Evolutionary conservation across 306 rosid genomes (phyloP).

Genomic region (Pyrus pyrifolia): DNA sequence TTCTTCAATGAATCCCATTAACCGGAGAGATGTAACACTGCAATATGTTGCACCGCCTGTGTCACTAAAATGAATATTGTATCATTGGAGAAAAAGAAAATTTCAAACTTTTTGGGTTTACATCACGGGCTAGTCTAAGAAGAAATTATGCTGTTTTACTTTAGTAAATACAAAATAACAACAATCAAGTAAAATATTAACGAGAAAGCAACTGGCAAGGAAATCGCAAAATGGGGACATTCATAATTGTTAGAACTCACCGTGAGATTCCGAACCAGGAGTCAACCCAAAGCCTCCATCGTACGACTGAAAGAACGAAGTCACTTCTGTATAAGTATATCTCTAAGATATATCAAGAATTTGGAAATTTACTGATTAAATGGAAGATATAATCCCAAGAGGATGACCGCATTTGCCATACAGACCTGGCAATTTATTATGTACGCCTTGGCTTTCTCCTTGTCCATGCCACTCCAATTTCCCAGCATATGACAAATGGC

Average conservation of each 20-base stretch:
- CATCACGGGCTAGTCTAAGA: background rate
- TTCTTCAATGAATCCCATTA: constrained; percentile 83
- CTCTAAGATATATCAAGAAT: background rate
- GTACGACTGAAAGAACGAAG: constrained; percentile 56
- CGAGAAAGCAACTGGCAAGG: background rate
- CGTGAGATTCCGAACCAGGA: constrained; percentile 96
- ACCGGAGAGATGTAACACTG: constrained; percentile 74
- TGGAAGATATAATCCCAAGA: constrained; percentile 4
- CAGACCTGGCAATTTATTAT: constrained; percentile 82
- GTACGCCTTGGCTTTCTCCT: constrained; percentile 78
- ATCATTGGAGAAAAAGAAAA: constrained; percentile 29
- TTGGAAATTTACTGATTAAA: background rate
- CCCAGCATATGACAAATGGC: constrained; percentile 73
- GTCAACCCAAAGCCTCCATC: constrained; percentile 96
- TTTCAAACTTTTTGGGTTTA: background rate
- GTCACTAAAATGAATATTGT: constrained; percentile 42
- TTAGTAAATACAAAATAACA: background rate
- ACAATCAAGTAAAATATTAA: background rate
- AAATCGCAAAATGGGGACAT: background rate
- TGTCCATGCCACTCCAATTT: constrained; percentile 94
- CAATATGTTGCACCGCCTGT: constrained; percentile 95
- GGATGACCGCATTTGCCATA: constrained; percentile 13
- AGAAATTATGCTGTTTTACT: background rate
- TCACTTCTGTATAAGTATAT: constrained; percentile 4
- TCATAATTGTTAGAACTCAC: constrained; percentile 38